Base-by-base conservation (phyloP, 202 grass and related monocot genomes). In the Cymbopogon flexuosus region DNA sequence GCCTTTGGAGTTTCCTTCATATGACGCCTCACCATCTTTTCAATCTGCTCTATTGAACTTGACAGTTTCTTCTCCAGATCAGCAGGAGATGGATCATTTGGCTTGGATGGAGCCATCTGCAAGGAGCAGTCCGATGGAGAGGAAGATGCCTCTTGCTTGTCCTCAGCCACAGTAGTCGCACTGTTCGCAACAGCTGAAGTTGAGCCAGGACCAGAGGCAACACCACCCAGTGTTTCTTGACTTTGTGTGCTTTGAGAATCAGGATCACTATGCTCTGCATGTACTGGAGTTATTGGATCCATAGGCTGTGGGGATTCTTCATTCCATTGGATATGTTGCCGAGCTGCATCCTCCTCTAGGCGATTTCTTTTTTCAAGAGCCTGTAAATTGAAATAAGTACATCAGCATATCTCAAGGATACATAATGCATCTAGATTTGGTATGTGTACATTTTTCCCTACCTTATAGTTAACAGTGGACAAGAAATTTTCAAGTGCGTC, bases 21-120 rank as follows among this genome's bases (percentile, higher is more conserved):
- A 67, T 87, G 90, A 42, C 6, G 64, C 42, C n/a, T 75, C 7
- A 92, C 83, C 6, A 90, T 86, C 73, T 84, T 92, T 81, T 92
- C 90, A 10, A 96, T 78, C 81, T 92, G 76, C 16, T 90, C 83
- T 77, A 96, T 96, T 10, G 85, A 93, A 40, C 51, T 86, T 0
- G 77, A 81, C 65, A 96, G 35, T 35, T 90, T 68, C 88, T 87
- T 87, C 83, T 80, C 80, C 67, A 85, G 18, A 57, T 76, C 78
- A 80, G 68, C 15, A n/a, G 36, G 60, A 81, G 77, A 35, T 34
- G 79, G 37, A 72, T 83, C 59, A 65, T 22, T 83, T 61, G 70
- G 74, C 70, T 51, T 73, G 49, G 83, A 74, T 81, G 77, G 37
- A 16, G 65, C 79, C 49, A 68, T 87, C 82, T 70, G 57, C 54